Base-by-base conservation (phyloP, 2,329 filamentous ascomycete genomes). In the Pseudocercospora fijiensis region DNA sequence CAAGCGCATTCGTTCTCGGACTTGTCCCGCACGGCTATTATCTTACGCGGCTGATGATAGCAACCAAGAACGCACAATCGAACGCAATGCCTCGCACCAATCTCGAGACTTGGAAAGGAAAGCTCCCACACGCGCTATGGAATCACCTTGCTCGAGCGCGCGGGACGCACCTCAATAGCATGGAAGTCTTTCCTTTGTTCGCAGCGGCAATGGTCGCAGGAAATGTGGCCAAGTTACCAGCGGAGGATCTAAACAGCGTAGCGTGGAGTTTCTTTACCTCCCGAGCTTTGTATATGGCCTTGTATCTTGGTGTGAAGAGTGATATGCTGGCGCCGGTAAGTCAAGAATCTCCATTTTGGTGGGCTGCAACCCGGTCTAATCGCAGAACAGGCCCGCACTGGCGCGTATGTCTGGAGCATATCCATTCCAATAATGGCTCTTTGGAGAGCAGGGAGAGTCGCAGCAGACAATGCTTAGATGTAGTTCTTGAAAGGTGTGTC, bases 81-180 rank as follows among this genome's bases (percentile, higher is more conserved):
- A 67, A 58, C 22, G 67, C 68, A 20, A 70, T 66, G 62, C 70
- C 71, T 2, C 66, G 71, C 24, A 71, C 66, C 7, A 73, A 71
- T 52, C 69, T 73, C 62, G 70, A 72, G 0, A 62, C 57, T 11
- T 73, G 69, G 69, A 72, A 70, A 55, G 55, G 55, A 53, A 69
- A 67, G 41, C 63, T 73, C 2, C 67, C 70, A 3, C 51, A 65
- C 26, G 61, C 59, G 1, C 53, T 70, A n/a, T 72, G 69, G 67
- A 69, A 66, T 41, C 69, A 71, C 7, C 66, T 72, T 20, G 58
- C 61, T 1, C 57, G 70, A 52, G 68, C 67, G 13, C 59, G 70
- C 33, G 70, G 70, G 3, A 81, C 81, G 8, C 80, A 81, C 67
- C 75, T 79, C 7, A 84, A 83, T 61, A 76, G 79, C 0, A 76